Conservation (phyloP, 208 protist genomes). For the Leishmania guyanensis region DNA sequence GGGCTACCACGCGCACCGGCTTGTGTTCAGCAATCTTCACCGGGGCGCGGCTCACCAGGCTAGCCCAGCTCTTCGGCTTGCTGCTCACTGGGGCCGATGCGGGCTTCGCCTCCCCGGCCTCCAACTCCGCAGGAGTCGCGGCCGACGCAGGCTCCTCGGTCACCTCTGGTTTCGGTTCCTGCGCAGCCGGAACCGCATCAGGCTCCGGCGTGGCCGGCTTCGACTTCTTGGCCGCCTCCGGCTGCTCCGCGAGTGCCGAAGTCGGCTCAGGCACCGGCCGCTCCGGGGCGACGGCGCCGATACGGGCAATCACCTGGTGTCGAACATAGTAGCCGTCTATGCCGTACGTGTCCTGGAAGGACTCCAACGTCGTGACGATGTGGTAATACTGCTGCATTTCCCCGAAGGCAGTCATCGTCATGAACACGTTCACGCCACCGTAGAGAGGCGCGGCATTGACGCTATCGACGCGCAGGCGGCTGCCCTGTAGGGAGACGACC, state of each 20-base stretch:
- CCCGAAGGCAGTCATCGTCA: slow-evolving; percentile 52
- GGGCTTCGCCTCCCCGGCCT: slow-evolving; percentile 14
- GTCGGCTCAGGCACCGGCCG: slow-evolving; percentile 28
- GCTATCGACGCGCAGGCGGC: slow-evolving; percentile 71
- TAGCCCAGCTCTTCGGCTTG: slow-evolving; percentile 76
- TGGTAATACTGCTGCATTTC: slow-evolving; percentile 80
- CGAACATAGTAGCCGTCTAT: slow-evolving; percentile 79
- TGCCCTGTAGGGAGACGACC: slow-evolving; percentile 58
- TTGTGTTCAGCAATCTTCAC: slow-evolving; percentile 41
- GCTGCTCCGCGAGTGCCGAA: slow-evolving; percentile 32
- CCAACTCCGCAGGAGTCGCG: slow-evolving; percentile 14
- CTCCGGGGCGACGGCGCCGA: slow-evolving; percentile 52
- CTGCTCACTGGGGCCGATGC: slow-evolving; percentile 15
- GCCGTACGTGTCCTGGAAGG: slow-evolving; percentile 52
- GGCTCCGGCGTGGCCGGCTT: slow-evolving; percentile 28
- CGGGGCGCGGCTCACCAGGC: slow-evolving; percentile 43
- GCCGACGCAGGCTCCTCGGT: slow-evolving; percentile 28
- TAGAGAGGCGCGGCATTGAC: slow-evolving; percentile 66
- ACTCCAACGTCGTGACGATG: slow-evolving; percentile 74
- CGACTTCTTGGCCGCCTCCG: slow-evolving; percentile 27
- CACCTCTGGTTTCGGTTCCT: slow-evolving; percentile 18
- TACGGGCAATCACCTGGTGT: slow-evolving; percentile 76
- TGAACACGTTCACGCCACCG: slow-evolving; percentile 75
- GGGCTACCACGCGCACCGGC: slow-evolving; percentile 51
- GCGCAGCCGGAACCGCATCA: slow-evolving; percentile 22